Evolutionary conservation across 176 grass and related monocot genomes (phyloP).

Genomic region (Dactylis glomerata): DNA sequence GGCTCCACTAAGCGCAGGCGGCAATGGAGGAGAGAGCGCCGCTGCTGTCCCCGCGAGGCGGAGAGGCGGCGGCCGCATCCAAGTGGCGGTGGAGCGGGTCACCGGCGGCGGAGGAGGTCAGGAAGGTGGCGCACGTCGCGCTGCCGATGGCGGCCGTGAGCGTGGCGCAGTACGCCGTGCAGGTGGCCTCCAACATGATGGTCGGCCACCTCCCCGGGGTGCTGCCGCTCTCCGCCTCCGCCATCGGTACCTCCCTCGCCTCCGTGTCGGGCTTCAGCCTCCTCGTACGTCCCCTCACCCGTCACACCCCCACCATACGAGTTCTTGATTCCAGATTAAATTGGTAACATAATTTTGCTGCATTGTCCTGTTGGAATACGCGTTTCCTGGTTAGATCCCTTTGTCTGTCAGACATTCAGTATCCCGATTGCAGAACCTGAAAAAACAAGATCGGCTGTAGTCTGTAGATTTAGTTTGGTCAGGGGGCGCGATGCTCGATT

Average conservation of each 20-base stretch:
- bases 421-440: background rate
- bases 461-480: background rate
- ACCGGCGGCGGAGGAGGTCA: conserved; percentile 24
- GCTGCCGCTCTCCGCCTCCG: conserved; percentile 69
- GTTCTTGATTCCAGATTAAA: conserved; percentile 1
- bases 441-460: background rate
- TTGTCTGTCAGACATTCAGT: background rate
- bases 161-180: conserved; percentile 58
- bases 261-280: conserved; percentile 89
- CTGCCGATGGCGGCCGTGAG: conserved; percentile 56
- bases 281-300: conserved; percentile 45
- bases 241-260: conserved; percentile 83
- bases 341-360: background rate
- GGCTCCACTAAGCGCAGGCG: background rate
- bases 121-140: conserved; percentile 44
- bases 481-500: background rate
- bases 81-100: conserved; percentile 22
- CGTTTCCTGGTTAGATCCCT: background rate
- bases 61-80: background rate
- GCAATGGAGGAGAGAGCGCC: conserved; percentile 35
- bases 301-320: background rate
- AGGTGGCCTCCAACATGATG: conserved; percentile 93
- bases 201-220: conserved; percentile 82
- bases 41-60: background rate
- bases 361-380: background rate